Percentiles rank a stretch among this genome's conserved stretches.
These are phyloP conservation scores for Neostapfia colusana DNA, from an alignment of 176 grass and related monocot genomes.

Conservation along the genomic window DNA sequence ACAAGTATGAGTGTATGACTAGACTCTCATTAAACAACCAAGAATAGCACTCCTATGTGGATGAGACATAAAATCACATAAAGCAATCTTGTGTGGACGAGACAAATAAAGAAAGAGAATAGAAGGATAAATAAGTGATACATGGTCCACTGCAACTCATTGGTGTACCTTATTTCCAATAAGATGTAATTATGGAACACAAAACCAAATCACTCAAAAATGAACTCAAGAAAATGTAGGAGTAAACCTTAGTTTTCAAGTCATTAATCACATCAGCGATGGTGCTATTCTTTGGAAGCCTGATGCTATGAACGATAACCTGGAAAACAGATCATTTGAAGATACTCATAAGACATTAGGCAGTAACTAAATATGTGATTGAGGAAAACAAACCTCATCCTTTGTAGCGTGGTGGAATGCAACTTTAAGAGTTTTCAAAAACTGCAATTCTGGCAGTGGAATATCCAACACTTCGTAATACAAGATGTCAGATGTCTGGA, in stretches of 20 bases:
- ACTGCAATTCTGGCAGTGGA: conserved; percentile 88
- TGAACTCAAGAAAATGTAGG: not conserved
- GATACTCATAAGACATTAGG: conserved; percentile 21
- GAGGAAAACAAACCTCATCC: conserved; percentile 71
- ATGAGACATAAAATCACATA: not conserved
- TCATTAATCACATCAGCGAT: conserved; percentile 86
- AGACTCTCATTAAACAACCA: conserved; percentile 4
- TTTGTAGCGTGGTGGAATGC: conserved; percentile 93
- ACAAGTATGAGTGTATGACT: conserved; percentile 16
- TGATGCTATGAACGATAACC: conserved; percentile 83
- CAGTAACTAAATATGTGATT: conserved; percentile 21
- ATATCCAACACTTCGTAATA: conserved; percentile 98
- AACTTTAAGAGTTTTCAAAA: conserved; percentile 93
- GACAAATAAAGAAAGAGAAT: not conserved
- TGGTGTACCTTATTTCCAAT: conserved; percentile 3
- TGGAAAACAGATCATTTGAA: conserved; percentile 43
- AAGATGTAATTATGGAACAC: not conserved
- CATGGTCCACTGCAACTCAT: conserved; percentile 1
- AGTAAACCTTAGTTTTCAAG: conserved; percentile 80
- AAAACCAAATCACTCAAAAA: conserved; percentile 21
- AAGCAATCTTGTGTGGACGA: not conserved
- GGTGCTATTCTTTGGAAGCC: conserved; percentile 90
- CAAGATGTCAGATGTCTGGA: conserved; percentile 83
- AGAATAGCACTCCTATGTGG: not conserved
- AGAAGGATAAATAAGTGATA: not conserved